A percentile compares a stretch with the other conserved stretches of the same genome.
Conservation (phyloP, 495 filamentous ascomycete species). For the Aspergillus conjunctus region DNA sequence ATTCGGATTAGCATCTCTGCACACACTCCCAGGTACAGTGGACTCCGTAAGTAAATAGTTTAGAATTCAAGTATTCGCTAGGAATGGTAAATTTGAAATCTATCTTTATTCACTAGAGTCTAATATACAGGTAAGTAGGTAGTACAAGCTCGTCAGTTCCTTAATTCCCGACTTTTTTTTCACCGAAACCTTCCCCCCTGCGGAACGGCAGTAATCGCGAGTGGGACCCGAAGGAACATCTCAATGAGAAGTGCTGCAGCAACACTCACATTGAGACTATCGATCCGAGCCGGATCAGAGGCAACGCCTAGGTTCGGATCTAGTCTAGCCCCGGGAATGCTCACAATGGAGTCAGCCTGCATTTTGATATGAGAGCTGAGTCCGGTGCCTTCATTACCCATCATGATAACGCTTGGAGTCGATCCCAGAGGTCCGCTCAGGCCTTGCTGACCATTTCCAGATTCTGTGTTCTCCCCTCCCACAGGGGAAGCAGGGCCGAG, state of each 20-base stretch:
- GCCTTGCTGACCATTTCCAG: constrained; percentile 6
- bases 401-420: constrained; percentile 73
- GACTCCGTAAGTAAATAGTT: too few species aligned
- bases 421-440: constrained; percentile 32
- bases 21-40: too few species aligned
- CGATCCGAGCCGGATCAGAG: constrained; percentile 52
- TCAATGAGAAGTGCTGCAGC: constrained; percentile 77
- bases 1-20: too few species aligned
- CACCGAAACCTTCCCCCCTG: constrained; percentile 17
- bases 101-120: too few species aligned
- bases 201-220: constrained; percentile 34
- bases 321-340: constrained; percentile 51
- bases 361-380: constrained; percentile 61
- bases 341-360: constrained; percentile 62
- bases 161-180: constrained; percentile 1
- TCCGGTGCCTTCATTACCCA: constrained; percentile 83
- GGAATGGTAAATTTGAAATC: too few species aligned
- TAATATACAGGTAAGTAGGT: too few species aligned
- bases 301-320: constrained; percentile 33
- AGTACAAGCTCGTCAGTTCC: neutral
- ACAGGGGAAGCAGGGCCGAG: constrained; percentile 21
- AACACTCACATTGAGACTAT: constrained; percentile 87
- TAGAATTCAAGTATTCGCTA: too few species aligned
- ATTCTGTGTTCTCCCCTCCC: neutral
- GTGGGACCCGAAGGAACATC: constrained; percentile 55